phyloP scores from a whole-genome alignment of 768 basidiomycete genomes.

The Favolaschia claudopus region DNA sequence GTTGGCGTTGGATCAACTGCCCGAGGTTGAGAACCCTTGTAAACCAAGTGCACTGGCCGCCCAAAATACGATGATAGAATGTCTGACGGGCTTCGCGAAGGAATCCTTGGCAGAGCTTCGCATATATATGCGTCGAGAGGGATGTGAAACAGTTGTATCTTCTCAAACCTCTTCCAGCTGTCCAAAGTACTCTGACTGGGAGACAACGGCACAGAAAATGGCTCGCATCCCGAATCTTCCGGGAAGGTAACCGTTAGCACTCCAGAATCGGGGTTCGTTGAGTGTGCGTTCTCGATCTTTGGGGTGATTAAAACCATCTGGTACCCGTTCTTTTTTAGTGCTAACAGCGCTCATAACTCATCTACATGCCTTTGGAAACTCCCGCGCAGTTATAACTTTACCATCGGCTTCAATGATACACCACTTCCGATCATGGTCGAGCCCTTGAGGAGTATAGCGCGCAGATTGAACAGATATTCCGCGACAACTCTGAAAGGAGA shows the following conservation, averaged over 20 bases:
- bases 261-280: slow-evolving; percentile 53
- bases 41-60: slow-evolving; percentile 65
- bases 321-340: neutral
- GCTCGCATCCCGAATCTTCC: slow-evolving; percentile 59
- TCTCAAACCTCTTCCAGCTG: slow-evolving; percentile 68
- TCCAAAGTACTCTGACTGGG: slow-evolving; percentile 57
- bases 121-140: slow-evolving; percentile 76
- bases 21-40: slow-evolving; percentile 70
- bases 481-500: slow-evolving; percentile 65
- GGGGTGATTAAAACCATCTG: slow-evolving; percentile 78
- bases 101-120: slow-evolving; percentile 43
- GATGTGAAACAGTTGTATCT: slow-evolving; percentile 57
- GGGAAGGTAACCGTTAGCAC: slow-evolving; percentile 67
- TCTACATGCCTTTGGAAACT: slow-evolving; percentile 59
- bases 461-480: slow-evolving; percentile 67
- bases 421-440: slow-evolving; percentile 81
- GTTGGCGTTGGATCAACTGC: slow-evolving; percentile 54
- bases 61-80: slow-evolving; percentile 70
- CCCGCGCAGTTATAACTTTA: slow-evolving; percentile 73
- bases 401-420: slow-evolving; percentile 67
- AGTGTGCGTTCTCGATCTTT: slow-evolving; percentile 55
- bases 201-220: slow-evolving; percentile 65
- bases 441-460: slow-evolving; percentile 65
- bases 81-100: slow-evolving; percentile 54
- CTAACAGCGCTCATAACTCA: neutral